phyloP scores from a whole-genome alignment of 176 grass and related monocot species.

The Oryza glaberrima region DNA sequence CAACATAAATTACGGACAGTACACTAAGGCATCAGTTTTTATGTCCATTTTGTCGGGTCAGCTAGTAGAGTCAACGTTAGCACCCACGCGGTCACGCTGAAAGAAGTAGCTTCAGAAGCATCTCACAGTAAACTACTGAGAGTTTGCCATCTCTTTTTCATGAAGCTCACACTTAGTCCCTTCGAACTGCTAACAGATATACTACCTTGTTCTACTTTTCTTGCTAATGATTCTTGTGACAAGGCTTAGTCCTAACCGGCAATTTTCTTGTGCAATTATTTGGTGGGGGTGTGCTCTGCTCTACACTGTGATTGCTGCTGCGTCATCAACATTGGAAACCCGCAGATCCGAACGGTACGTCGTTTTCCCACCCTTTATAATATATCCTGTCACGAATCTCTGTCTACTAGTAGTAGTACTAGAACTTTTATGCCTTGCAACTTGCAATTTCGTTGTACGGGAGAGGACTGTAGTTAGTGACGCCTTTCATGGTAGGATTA shows the following conservation, averaged over 20 bases:
- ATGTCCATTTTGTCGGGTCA: not conserved
- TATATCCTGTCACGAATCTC: conserved; percentile 4
- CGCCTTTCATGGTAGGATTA: not conserved
- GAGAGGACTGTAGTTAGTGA: not conserved
- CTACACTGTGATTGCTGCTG: conserved; percentile 13
- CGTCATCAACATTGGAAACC: not conserved
- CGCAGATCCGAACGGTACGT: conserved; percentile 80
- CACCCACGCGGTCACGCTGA: not conserved
- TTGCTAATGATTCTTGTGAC: conserved; percentile 20
- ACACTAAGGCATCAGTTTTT: not conserved
- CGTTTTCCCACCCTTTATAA: conserved; percentile 15
- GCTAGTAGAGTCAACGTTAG: not conserved
- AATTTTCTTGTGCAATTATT: conserved; percentile 16
- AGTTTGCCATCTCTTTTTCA: not conserved
- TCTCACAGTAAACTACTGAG: not conserved
- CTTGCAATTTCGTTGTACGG: conserved; percentile 3
- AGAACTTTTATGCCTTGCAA: not conserved
- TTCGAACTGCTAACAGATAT: not conserved
- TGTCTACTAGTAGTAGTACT: not conserved
- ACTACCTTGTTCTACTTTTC: not conserved
- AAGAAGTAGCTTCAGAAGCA: not conserved
- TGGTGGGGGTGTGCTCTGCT: conserved; percentile 19
- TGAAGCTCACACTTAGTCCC: not conserved
- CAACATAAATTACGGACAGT: not conserved
- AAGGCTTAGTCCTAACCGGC: conserved; percentile 36